Conservation (phyloP, 1,284 basidiomycete genomes). For the Malassezia vespertilionis region DNA sequence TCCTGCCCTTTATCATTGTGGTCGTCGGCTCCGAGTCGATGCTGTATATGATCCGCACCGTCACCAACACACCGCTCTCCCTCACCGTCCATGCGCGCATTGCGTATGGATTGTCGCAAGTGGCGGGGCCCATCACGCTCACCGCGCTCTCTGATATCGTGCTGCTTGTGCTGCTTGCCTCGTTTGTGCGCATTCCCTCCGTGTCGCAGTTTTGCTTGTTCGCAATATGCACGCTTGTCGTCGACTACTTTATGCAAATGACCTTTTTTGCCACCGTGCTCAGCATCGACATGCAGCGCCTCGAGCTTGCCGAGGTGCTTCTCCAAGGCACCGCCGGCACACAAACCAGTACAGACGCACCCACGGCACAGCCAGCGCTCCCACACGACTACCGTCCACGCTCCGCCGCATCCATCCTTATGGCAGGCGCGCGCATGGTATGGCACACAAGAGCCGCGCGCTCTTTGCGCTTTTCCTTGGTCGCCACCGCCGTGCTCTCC, state of each 20-base stretch:
- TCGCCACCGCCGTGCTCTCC: neutral
- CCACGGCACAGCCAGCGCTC: neutral
- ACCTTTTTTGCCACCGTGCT: slow-evolving; percentile 82
- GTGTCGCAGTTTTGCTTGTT: slow-evolving; percentile 88
- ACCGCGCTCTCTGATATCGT: slow-evolving; percentile 79
- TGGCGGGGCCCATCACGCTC: slow-evolving; percentile 78
- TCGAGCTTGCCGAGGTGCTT: slow-evolving; percentile 56
- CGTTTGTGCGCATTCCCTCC: slow-evolving; percentile 62
- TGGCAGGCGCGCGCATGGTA: neutral
- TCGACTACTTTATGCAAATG: slow-evolving; percentile 88
- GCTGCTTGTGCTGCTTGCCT: slow-evolving; percentile 67
- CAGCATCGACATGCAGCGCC: slow-evolving; percentile 76
- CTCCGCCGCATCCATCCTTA: neutral
- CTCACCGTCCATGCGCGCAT: slow-evolving; percentile 84
- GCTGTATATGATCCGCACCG: slow-evolving; percentile 80
- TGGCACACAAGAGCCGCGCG: neutral
- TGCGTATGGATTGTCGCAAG: slow-evolving; percentile 72
- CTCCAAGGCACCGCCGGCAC: slow-evolving; percentile 8
- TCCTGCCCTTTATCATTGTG: slow-evolving; percentile 83
- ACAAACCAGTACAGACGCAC: neutral
- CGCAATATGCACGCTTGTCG: slow-evolving; percentile 81
- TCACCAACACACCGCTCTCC: slow-evolving; percentile 75
- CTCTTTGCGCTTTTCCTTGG: neutral
- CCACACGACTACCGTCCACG: slow-evolving; percentile 7
- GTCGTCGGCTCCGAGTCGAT: slow-evolving; percentile 96